Percentiles rank a stretch among this genome's conserved stretches.
Conservation (phyloP, 2,329 filamentous ascomycete genomes). For the Anisogramma anomala region DNA sequence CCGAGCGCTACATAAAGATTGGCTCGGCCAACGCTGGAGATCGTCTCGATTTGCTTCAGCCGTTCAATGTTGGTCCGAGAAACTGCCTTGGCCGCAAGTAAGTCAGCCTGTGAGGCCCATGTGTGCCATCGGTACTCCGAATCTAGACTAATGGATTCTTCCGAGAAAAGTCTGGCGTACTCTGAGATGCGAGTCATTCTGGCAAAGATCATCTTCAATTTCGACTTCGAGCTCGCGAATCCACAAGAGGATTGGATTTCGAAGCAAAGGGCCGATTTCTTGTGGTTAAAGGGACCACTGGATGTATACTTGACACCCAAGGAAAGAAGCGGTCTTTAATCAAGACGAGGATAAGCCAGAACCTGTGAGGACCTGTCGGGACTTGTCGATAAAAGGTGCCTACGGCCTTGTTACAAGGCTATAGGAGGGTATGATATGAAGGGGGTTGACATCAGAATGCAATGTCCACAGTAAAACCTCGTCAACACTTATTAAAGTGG, state of each 20-base stretch:
- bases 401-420: too few relatives aligned
- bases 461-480: too few relatives aligned
- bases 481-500: too few relatives aligned
- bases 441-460: too few relatives aligned
- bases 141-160: not conserved
- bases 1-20: too few relatives aligned
- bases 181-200: constrained; percentile 37
- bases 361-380: too few relatives aligned
- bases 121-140: too few relatives aligned
- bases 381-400: too few relatives aligned
- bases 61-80: constrained; percentile 28
- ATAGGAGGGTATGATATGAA: too few relatives aligned
- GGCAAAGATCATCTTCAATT: constrained; percentile 32
- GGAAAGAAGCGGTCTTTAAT: too few relatives aligned
- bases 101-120: not conserved
- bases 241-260: not conserved
- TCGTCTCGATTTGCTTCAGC: constrained; percentile 19
- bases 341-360: too few relatives aligned
- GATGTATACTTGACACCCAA: not conserved
- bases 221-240: constrained; percentile 29
- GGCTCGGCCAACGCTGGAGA: too few relatives aligned
- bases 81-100: constrained; percentile 29
- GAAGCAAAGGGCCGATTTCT: not conserved
- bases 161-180: constrained; percentile 27
- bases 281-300: not conserved